These are phyloP conservation scores for Curvularia sp. DNA, from an alignment of 2,329 filamentous ascomycete species.

Conservation along the genomic window DNA sequence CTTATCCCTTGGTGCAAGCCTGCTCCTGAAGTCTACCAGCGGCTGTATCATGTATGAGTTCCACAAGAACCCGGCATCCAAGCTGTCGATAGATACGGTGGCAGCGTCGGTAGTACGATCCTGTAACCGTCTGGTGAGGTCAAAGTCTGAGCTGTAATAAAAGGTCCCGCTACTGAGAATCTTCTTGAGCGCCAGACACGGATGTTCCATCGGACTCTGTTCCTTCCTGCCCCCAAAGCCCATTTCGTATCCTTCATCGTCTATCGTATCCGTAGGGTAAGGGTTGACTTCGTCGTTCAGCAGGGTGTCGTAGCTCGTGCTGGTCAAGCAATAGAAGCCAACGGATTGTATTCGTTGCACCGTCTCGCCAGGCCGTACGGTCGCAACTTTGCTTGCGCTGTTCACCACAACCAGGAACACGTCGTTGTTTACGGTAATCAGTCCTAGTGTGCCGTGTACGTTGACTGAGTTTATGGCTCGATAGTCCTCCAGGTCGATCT, in stretches of 20 bases:
- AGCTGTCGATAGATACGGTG: conserved; percentile 87
- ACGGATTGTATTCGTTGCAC: conserved; percentile 86
- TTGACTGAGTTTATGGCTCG: conserved; percentile 74
- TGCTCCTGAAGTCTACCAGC: conserved; percentile 84
- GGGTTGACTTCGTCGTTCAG: conserved; percentile 64
- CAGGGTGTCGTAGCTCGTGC: conserved; percentile 82
- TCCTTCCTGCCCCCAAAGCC: conserved; percentile 63
- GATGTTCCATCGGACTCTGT: conserved; percentile 80
- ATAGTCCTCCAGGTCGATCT: conserved; percentile 76
- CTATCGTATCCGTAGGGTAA: conserved; percentile 61
- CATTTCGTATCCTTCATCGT: conserved; percentile 61
- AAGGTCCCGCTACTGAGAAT: conserved; percentile 92
- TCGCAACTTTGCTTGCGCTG: conserved; percentile 77
- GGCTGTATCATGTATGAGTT: conserved; percentile 98
- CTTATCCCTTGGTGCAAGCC: conserved; percentile 76
- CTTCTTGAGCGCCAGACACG: conserved; percentile 89
- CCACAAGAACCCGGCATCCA: conserved; percentile 94
- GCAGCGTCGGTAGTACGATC: conserved; percentile 80
- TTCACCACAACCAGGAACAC: conserved; percentile 93
- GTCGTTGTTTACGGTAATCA: conserved; percentile 83
- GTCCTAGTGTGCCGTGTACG: conserved; percentile 83
- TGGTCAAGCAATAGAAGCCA: conserved; percentile 91
- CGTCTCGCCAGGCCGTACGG: conserved; percentile 83
- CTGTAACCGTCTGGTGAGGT: conserved; percentile 91
- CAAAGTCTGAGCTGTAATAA: conserved; percentile 98